Percentiles rank a stretch among this genome's conserved stretches.
Evolutionary conservation across 352 stramenopile species (phyloP).

Genomic region (Elongisporangium anandrum): DNA sequence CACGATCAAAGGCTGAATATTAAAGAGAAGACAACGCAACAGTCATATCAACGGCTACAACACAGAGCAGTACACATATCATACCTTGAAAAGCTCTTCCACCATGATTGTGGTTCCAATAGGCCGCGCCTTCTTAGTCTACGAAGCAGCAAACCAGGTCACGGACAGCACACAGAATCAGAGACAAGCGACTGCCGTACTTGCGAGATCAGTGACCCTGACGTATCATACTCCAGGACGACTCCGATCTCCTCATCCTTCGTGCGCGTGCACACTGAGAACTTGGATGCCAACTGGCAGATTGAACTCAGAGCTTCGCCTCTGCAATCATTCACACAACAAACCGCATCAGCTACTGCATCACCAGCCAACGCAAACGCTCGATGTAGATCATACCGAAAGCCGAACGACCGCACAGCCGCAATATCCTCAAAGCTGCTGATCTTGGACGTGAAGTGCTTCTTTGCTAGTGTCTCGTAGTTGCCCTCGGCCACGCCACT

Average conservation of each 20-base stretch:
- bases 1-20: slow-evolving; percentile 81
- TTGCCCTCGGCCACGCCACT: slow-evolving; percentile 78
- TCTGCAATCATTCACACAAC: slow-evolving; percentile 15
- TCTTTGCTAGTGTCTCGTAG: slow-evolving; percentile 76
- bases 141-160: neutral
- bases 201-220: slow-evolving; percentile 56
- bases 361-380: neutral
- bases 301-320: slow-evolving; percentile 96
- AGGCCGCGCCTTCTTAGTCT: slow-evolving; percentile 54
- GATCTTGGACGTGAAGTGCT: slow-evolving; percentile 97
- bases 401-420: slow-evolving; percentile 86
- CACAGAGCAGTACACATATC: neutral
- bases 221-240: slow-evolving; percentile 78
- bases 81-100: slow-evolving; percentile 87
- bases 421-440: slow-evolving; percentile 93
- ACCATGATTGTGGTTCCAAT: slow-evolving; percentile 94
- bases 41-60: neutral
- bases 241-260: slow-evolving; percentile 65
- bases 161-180: neutral
- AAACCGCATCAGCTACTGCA: neutral
- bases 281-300: slow-evolving; percentile 82
- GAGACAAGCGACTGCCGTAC: neutral
- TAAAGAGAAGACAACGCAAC: neutral
- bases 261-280: slow-evolving; percentile 89
- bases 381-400: slow-evolving; percentile 49